Evolutionary conservation across 176 grass and related monocot species (phyloP), one percentile per base, ranked within the genome.

Genomic region (Musa schizocarpa): DNA sequence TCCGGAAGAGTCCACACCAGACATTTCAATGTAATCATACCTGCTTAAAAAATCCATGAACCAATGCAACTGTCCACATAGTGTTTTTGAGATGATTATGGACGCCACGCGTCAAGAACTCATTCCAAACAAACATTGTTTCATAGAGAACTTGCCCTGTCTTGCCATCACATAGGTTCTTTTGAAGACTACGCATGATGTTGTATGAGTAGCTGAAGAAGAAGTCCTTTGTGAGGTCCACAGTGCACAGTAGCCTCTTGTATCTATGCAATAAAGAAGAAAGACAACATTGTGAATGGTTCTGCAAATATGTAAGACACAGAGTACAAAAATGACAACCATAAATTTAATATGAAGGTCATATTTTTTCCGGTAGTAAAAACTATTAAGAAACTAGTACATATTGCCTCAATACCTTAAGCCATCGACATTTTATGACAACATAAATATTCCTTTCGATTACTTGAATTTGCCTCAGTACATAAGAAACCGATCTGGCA

Each of bases 171-270:
- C 22, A 84, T 83, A 94, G 72, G 50, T 99, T 99, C 81, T 92
- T 99, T 65, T 99, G 96, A 87, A 99, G 92, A 75, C 85, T 99
- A 72, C 83, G 78, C 96, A 99, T 99, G 59, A 99, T 83, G 76
- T 99, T 99, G 85, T 99, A 99, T 68, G 90, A 94, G 81, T 99
- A 99, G 76, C 96, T 99, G 82, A 95, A 99, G 96, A 95, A 99
- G 91, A 99, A 99, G 66, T 99, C 96, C 83, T 95, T 95, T 0
- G 96, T 82, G 65, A 99, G 88, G 82, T 99, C 91, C 0, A 99
- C 91, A 12, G 86, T 92, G 79, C 81, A 86, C 74, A 99, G 84
- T 14, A 99, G 86, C 23, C 83, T 76, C 85, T 99, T 99, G 86
- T 99, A 99, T 86, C 96, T 99, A 80, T 81, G 72, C 19, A 72